Conservation (phyloP, 257 asterid species). For the Gynochthodes officinalis region DNA sequence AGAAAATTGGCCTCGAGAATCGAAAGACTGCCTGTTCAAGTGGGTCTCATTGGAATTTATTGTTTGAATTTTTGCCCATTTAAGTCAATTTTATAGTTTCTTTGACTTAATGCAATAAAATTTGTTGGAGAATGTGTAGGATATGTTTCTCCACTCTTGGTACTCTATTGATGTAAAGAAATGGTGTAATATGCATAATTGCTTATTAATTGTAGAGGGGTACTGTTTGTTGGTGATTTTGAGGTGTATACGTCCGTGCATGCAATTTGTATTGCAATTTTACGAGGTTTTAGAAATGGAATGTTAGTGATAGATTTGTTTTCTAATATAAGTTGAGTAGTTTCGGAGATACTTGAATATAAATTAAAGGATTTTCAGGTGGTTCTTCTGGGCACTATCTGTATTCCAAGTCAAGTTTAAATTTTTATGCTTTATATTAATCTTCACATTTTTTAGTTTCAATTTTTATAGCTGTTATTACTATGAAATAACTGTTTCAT, state of each 20-base stretch:
- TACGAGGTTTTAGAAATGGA: neutral
- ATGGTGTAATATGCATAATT: neutral
- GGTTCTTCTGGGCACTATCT: neutral
- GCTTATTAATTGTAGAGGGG: neutral
- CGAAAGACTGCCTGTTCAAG: conserved; percentile 60
- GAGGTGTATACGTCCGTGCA: neutral
- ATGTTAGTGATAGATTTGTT: neutral
- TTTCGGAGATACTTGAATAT: neutral
- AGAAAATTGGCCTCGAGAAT: conserved; percentile 74
- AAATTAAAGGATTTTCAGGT: too few species aligned
- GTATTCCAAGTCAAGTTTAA: neutral
- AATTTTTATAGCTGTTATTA: neutral
- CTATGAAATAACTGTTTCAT: neutral
- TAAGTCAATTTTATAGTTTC: neutral
- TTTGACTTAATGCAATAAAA: neutral
- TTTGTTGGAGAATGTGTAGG: neutral
- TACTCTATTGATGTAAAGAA: neutral
- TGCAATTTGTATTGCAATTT: neutral
- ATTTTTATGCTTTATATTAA: neutral
- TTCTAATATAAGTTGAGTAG: neutral
- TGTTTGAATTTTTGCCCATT: neutral
- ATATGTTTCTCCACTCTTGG: neutral
- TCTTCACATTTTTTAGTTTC: too few species aligned
- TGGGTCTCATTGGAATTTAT: conserved; percentile 27
- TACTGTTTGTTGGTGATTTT: neutral